Evolutionary conservation across 768 basidiomycete genomes (phyloP).

Genomic region (Russula sp.): DNA sequence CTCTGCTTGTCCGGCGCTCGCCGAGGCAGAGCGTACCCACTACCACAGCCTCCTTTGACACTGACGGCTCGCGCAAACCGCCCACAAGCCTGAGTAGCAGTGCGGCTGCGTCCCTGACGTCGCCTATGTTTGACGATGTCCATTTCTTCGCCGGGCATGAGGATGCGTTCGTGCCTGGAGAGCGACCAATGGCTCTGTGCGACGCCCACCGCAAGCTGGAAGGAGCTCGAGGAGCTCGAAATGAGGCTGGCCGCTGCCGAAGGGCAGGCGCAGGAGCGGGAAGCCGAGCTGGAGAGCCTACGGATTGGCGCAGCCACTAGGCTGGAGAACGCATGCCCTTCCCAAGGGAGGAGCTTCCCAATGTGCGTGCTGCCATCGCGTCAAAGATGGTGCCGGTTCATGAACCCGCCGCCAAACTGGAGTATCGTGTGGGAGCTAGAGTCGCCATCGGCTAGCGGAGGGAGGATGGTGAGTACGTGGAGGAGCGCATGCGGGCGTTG

Average conservation of each 20-base stretch:
- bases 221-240: too few relatives aligned
- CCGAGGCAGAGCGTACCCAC: constrained; percentile 27
- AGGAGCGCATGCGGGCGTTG: constrained; percentile 11
- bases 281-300: constrained; percentile 52
- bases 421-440: constrained; percentile 36
- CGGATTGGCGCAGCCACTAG: constrained; percentile 37
- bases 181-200: background rate
- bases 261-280: constrained; percentile 43
- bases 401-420: constrained; percentile 29
- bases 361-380: background rate
- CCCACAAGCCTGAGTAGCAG: constrained; percentile 33
- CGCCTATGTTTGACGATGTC: constrained; percentile 67
- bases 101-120: constrained; percentile 26
- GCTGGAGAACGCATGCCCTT: constrained; percentile 44
- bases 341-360: constrained; percentile 25
- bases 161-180: constrained; percentile 52
- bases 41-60: constrained; percentile 26
- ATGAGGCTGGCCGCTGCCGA: constrained; percentile 50
- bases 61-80: constrained; percentile 25
- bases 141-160: constrained; percentile 83
- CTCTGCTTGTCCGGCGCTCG: constrained; percentile 61
- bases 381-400: background rate
- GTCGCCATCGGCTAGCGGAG: constrained; percentile 47
- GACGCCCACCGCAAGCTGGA: constrained; percentile 40
- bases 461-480: constrained; percentile 14